These are phyloP conservation scores for Irpex lacteus DNA, from an alignment of 1,284 basidiomycete species.

Conservation along the genomic window DNA sequence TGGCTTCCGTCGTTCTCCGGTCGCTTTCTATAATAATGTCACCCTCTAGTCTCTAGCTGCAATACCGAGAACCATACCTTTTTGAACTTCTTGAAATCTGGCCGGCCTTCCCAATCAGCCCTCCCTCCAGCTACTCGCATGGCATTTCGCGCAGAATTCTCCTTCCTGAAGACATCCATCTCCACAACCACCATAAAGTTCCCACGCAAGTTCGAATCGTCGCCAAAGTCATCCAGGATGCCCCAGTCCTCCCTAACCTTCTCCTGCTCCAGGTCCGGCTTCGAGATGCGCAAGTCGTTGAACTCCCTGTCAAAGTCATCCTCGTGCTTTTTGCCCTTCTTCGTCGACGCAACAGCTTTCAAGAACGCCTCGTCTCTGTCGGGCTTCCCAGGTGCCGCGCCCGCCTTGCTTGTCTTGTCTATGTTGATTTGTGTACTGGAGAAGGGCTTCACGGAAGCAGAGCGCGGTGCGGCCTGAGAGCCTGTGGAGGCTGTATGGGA, in stretches of 20 bases:
- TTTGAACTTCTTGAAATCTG: constrained; percentile 88
- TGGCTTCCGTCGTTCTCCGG: constrained; percentile 30
- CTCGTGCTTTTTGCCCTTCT: constrained; percentile 65
- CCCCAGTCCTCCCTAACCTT: constrained; percentile 55
- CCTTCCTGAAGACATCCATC: constrained; percentile 50
- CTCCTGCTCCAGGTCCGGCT: constrained; percentile 47
- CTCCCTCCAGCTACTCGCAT: constrained; percentile 20
- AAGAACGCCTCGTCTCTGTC: constrained; percentile 70
- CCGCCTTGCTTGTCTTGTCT: constrained; percentile 17
- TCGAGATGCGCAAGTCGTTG: constrained; percentile 76
- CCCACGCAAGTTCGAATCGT: constrained; percentile 62
- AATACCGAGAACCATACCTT: constrained; percentile 47
- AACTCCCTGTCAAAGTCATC: constrained; percentile 84
- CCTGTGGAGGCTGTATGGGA: not conserved
- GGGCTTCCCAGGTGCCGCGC: constrained; percentile 46
- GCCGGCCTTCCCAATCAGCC: constrained; percentile 54
- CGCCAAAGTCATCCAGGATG: constrained; percentile 71
- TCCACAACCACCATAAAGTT: constrained; percentile 88
- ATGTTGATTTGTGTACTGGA: constrained; percentile 7
- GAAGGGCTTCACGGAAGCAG: constrained; percentile 1
- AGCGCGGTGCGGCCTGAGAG: not conserved
- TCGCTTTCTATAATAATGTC: constrained; percentile 28
- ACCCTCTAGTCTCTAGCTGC: not conserved
- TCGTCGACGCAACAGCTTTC: constrained; percentile 71
- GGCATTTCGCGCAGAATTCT: constrained; percentile 17